Evolutionary conservation across 495 filamentous ascomycete genomes (phyloP).

Genomic region (Xylona heveae): DNA sequence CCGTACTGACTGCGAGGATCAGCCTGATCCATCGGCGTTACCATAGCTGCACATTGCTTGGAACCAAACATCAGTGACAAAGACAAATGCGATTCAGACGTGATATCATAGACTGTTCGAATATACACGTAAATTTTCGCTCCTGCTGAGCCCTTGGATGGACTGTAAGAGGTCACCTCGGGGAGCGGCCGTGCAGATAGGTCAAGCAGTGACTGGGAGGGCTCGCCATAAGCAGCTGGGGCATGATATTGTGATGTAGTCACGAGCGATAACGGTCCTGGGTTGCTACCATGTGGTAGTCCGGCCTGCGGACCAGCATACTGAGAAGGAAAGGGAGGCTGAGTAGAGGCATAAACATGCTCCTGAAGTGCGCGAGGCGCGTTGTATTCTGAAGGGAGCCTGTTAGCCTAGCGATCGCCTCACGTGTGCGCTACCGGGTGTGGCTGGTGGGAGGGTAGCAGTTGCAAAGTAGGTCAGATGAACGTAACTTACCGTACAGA

Average conservation of each 20-base stretch:
- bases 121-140: constrained; percentile 53
- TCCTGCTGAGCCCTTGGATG: constrained; percentile 42
- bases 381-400: constrained; percentile 1
- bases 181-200: constrained; percentile 27
- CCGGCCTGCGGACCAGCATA: not conserved
- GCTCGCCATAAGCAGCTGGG: constrained; percentile 25
- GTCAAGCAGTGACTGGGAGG: constrained; percentile 29
- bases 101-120: constrained; percentile 47
- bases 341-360: not conserved
- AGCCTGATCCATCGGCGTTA: constrained; percentile 37
- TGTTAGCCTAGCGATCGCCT: constrained; percentile 3
- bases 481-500: constrained; percentile 24
- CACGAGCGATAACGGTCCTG: not conserved
- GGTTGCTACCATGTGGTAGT: not conserved
- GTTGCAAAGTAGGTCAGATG: constrained; percentile 7
- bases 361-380: not conserved
- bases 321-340: not conserved
- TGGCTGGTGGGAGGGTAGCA: not conserved
- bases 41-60: constrained; percentile 37
- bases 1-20: constrained; percentile 28
- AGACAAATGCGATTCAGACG: constrained; percentile 29
- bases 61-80: constrained; percentile 58
- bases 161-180: constrained; percentile 44
- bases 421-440: not conserved
- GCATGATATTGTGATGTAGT: constrained; percentile 22